Percentiles rank a stretch among this genome's conserved stretches.
These are phyloP conservation scores for Lachancea sp. DNA, from an alignment of 805 yeast genomes.

Conservation along the genomic window DNA sequence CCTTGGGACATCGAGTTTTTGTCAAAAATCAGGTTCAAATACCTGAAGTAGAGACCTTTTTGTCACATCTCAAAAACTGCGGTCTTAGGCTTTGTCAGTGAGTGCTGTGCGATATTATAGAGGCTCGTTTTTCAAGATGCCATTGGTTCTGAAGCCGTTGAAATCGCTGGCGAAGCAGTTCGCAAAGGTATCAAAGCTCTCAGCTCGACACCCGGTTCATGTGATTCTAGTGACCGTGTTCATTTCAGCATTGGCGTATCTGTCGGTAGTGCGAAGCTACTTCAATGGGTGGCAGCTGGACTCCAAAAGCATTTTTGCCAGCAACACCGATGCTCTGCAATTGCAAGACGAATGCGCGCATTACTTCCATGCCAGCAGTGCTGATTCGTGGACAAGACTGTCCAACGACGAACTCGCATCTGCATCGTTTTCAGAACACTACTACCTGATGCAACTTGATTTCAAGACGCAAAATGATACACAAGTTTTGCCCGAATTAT, in stretches of 20 bases:
- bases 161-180: slow-evolving; percentile 32
- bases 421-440: slow-evolving; percentile 19
- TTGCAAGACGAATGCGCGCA: slow-evolving; percentile 25
- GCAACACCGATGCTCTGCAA: slow-evolving; percentile 14
- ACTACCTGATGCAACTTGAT: slow-evolving; percentile 26
- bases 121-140: slow-evolving; percentile 13
- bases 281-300: slow-evolving; percentile 37
- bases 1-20: neutral
- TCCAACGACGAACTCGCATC: slow-evolving; percentile 15
- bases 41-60: too few species aligned
- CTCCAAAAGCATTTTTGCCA: slow-evolving; percentile 16
- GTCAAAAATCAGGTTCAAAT: too few species aligned
- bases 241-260: slow-evolving; percentile 73
- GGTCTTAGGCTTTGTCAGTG: too few species aligned
- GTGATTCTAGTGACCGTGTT: slow-evolving; percentile 65
- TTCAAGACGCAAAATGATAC: slow-evolving; percentile 18
- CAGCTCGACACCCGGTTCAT: slow-evolving; percentile 85
- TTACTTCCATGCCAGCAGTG: slow-evolving; percentile 18
- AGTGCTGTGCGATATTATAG: too few species aligned
- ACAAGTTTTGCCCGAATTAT: slow-evolving; percentile 17
- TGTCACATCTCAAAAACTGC: too few species aligned
- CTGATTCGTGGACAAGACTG: slow-evolving; percentile 18
- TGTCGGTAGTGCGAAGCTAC: slow-evolving; percentile 66
- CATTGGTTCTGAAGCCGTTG: slow-evolving; percentile 29
- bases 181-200: slow-evolving; percentile 44